Conservation (phyloP, 2,329 filamentous ascomycete genomes). For the Boeremia exigua region DNA sequence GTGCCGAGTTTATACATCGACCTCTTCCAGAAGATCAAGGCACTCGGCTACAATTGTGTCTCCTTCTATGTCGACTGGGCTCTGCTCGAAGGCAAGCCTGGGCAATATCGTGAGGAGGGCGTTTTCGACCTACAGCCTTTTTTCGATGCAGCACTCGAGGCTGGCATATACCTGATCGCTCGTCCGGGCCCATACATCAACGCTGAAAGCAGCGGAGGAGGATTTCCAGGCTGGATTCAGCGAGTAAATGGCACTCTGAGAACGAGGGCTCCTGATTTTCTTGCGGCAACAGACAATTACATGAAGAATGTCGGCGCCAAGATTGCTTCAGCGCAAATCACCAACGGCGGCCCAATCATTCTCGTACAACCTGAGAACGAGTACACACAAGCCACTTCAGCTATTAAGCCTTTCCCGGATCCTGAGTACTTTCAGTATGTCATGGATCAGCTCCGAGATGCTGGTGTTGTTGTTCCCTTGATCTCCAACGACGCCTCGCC, state of each 20-base stretch:
- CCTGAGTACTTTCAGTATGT: conserved; percentile 73
- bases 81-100: conserved; percentile 74
- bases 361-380: conserved; percentile 84
- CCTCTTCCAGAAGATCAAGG: conserved; percentile 82
- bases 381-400: conserved; percentile 63
- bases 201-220: conserved; percentile 76
- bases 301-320: conserved; percentile 66
- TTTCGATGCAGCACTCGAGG: conserved; percentile 74
- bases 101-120: conserved; percentile 72
- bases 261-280: conserved; percentile 66
- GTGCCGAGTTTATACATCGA: conserved; percentile 71
- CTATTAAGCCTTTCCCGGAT: conserved; percentile 66
- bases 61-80: conserved; percentile 85
- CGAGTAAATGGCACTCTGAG: conserved; percentile 69
- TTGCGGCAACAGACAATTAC: conserved; percentile 73
- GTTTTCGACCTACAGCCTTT: conserved; percentile 76
- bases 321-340: conserved; percentile 79
- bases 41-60: conserved; percentile 78
- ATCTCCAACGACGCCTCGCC: conserved; percentile 72
- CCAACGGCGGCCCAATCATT: conserved; percentile 80
- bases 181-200: conserved; percentile 77
- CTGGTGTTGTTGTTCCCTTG: conserved; percentile 75
- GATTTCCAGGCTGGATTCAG: conserved; percentile 81
- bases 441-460: conserved; percentile 69
- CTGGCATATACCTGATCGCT: conserved; percentile 79